Percentiles rank a stretch among this genome's conserved stretches.
Evolutionary conservation across 2,329 filamentous ascomycete species (phyloP).

Genomic region (Colletotrichum australisinense): DNA sequence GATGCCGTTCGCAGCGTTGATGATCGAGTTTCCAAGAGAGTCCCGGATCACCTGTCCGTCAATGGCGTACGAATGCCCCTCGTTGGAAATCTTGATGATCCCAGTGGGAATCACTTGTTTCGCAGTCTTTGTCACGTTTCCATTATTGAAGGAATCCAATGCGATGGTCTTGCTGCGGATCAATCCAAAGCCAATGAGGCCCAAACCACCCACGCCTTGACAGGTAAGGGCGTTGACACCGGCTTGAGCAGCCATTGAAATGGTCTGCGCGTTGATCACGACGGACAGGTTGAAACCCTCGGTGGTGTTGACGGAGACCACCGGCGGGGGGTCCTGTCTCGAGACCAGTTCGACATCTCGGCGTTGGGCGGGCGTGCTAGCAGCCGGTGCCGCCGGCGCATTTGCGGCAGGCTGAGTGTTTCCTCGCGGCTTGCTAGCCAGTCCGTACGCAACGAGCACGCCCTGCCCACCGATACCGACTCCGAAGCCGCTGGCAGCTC

Average conservation of each 20-base stretch:
- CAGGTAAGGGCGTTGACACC: constrained; percentile 45
- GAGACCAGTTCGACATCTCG: constrained; percentile 3
- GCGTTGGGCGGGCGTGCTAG: not conserved
- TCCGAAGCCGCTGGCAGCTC: constrained; percentile 49
- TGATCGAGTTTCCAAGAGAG: constrained; percentile 35
- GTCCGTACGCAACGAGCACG: constrained; percentile 43
- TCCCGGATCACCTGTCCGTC: constrained; percentile 40
- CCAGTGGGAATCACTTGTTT: constrained; percentile 43
- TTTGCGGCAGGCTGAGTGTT: not conserved
- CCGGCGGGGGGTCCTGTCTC: constrained; percentile 25
- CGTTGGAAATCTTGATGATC: constrained; percentile 40
- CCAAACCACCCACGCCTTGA: constrained; percentile 47
- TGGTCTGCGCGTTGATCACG: constrained; percentile 42
- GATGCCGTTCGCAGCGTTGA: constrained; percentile 37
- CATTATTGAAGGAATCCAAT: constrained; percentile 9
- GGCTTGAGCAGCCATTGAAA: constrained; percentile 44
- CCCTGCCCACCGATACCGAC: constrained; percentile 48
- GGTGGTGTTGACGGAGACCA: constrained; percentile 29
- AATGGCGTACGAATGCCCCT: constrained; percentile 42
- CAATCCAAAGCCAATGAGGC: constrained; percentile 42
- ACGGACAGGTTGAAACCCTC: constrained; percentile 42
- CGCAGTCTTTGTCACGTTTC: constrained; percentile 28
- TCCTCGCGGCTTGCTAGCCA: constrained; percentile 40
- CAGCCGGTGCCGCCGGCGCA: not conserved
- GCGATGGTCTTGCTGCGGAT: constrained; percentile 39